Base-by-base conservation (phyloP, 306 rosid genomes). In the Vigna radiata region DNA sequence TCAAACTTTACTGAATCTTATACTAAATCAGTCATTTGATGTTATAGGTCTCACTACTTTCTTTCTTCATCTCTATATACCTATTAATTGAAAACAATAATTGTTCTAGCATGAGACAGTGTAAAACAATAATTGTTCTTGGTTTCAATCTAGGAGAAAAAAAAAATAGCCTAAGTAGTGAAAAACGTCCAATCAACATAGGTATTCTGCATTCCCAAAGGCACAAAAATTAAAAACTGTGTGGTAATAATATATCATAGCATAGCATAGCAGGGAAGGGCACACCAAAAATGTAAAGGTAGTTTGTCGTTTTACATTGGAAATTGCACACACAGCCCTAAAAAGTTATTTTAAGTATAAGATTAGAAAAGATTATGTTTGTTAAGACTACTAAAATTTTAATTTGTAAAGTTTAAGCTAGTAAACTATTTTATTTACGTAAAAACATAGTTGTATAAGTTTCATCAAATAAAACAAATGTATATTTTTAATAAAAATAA, bases 171-270 rank as follows among this genome's bases (percentile, higher is more conserved):
- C 5, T 19, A 41, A 41, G 52, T 18, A 43, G 53, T 43, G 71
- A 66, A 66, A 41, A 66, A 19, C 19, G 72, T 66, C 8, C 13
- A 18, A 39, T 65, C 52, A 66, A 66, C 23, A 14, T 36, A 44
- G 47, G 13, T 9, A 4, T 23, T 73, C 70, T n/a, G 27, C 70
- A 46, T 73, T 73, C 47, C 78, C 78, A 18, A 25, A 73, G 46
- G 69, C 44, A 56, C n/a, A 56, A 4, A 14, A 7, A 44, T 60
- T n/a, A 36, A 71, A 37, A 71, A 14, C 7, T 36, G 37, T 52
- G 39, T 68, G 29, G 16, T 62, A 18, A 0, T 39, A 39, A 39
- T 7, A 39, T 8, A 39, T 7, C 11, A 17, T 33, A 33, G 1
- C 43, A 53, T 33, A 33, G 5, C 43, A 50, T 33, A 17, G 19